Conservation (phyloP, 129 eudicot genomes). For the Calendula officinalis region DNA sequence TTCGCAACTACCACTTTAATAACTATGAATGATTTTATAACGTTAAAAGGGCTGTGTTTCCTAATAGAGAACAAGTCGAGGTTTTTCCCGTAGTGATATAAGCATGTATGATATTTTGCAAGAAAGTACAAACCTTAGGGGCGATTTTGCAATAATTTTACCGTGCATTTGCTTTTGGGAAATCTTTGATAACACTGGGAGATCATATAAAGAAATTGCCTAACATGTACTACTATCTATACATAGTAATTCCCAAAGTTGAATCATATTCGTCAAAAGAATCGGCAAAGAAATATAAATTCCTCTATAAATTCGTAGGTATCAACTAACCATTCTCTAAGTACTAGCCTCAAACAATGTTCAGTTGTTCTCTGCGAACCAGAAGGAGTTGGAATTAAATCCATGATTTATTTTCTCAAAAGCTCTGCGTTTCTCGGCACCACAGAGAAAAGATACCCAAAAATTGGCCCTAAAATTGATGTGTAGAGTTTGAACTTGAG, state of each 20-base stretch:
- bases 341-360: no score
- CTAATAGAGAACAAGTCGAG: no score
- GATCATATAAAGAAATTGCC: neutral
- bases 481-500: no score
- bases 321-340: no score
- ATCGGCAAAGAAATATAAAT: no score
- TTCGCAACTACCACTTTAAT: neutral
- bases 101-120: neutral
- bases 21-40: neutral
- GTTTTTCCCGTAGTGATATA: neutral
- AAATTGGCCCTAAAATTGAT: no score
- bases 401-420: neutral
- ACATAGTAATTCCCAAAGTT: conserved; percentile 25
- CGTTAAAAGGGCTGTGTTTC: neutral
- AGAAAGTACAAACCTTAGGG: neutral
- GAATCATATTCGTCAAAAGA: neutral
- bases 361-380: no score
- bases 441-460: no score
- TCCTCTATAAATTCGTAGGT: no score
- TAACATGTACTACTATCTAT: conserved; percentile 1
- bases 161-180: neutral
- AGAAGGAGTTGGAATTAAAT: no score
- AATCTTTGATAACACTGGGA: conserved; percentile 11
- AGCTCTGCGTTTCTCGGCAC: no score
- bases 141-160: conserved; percentile 4